Base-by-base conservation (phyloP, 2,329 filamentous ascomycete genomes). In the Lecanicillium sp. region DNA sequence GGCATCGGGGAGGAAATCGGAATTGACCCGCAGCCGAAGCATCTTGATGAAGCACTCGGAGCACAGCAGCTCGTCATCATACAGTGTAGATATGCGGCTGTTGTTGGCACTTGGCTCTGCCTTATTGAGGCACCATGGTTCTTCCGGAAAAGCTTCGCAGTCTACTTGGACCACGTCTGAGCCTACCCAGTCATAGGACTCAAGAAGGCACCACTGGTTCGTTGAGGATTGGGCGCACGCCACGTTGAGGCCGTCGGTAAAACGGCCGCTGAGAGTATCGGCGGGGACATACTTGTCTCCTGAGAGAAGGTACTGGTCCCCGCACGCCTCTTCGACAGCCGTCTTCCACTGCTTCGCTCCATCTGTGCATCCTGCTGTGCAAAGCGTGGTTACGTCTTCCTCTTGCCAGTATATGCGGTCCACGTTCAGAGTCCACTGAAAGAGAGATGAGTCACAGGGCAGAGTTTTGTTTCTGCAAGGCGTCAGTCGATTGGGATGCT, bases 51-150 rank as follows among this genome's bases (percentile, higher is more conserved):
- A 40, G 20, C 38, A 40, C 38, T 45, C 37, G 2, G 31, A 39
- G 17, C 44, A 46, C 5, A 46, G 19, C 9, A 45, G 14, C 17
- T 43, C 41, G 12, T 45, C 35, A 9, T 42, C 36, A 25, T 44
- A 42, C n/a, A 44, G 28, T 3, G 22, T 30, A 11, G 42, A 42
- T 14, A 42, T 42, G 13, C 39, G 38, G 14, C 32, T 37, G 29
- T 44, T 44, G 30, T 44, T 33, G 14, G 36, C 14, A n/a, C 15
- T 27, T 10, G 33, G 31, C 12, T 42, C 34, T 22, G 30, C 39
- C 2, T 29, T 31, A 36, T 44, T 38, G 13, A 35, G 32, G 27
- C 39, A 44, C 29, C 33, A 42, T 18, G 43, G 43, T n/a, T 42
- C 43, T 4, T 29, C 9, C 3, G 43, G 43, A 11, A 40, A 42